Evolutionary conservation across 345 rosid species (phyloP), one percentile per base, ranked within the genome.

Genomic region (Brassica juncea): DNA sequence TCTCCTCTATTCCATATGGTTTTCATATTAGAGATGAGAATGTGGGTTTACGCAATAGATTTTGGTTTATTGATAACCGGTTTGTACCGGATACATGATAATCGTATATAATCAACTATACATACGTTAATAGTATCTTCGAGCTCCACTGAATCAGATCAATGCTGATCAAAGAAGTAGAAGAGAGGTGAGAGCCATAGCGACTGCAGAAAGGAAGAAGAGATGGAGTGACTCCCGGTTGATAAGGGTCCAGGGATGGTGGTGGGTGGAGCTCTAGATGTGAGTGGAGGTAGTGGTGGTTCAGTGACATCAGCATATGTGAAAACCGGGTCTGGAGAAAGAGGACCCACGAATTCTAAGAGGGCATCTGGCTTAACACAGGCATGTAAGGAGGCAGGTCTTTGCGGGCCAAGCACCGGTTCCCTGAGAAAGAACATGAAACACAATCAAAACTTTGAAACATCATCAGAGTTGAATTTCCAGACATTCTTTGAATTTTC

Each of bases 331-430:
- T 35, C 73, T 52, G 94, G 98, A 63, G 35, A 49, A 1, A 0
- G 1, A 69, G 55, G 0, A 2, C 80, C 12, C 32, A 94, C 73
- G 2, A 81, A 2, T 68, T 30, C 4, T 71, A 81, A 75, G 70
- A 90, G 94, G 62, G 79, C 10, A 58, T 82, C 93, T 4, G 98
- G 87, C 82, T 39, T 21, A 58, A 87, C 0, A 92, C 86, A 34
- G 0, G 58, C 99, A 91, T 93, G 87, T 87, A 91, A 34, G 57
- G 0, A 31, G 99, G 98, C 1, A 28, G 57, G 0, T 70, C 42
- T 0, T 55, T 19, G 80, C 39, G 15, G 11, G 49, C 42, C 44
- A 87, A 74, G 84, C 99, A 94, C 35, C 10, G 37, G 76, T 92
- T 94, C 82, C 49, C 98, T 92, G 86, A 80, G 82, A 76, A 54